phyloP scores from a whole-genome alignment of 495 filamentous ascomycete species.

The Penicillium longicatenatum region DNA sequence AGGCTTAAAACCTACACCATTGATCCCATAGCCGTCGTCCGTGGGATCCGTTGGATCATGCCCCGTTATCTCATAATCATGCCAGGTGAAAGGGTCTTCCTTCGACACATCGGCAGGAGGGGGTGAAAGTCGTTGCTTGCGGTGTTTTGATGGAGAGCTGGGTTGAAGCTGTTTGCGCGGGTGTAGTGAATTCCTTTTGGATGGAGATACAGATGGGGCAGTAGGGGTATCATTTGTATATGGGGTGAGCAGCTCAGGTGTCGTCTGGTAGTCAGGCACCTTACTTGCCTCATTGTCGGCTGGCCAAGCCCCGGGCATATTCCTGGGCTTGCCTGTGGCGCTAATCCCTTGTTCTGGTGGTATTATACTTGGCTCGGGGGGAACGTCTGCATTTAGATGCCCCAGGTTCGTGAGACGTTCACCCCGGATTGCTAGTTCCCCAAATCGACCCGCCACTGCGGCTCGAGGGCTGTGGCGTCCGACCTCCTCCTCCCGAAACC shows the following conservation, averaged over 20 bases:
- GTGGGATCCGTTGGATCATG: constrained; percentile 72
- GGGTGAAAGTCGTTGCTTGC: constrained; percentile 43
- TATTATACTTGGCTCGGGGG: neutral
- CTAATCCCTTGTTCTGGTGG: constrained; percentile 18
- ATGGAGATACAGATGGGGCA: constrained; percentile 13
- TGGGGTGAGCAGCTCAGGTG: neutral
- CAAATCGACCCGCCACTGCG: constrained; percentile 64
- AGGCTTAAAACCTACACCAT: constrained; percentile 89
- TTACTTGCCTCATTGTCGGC: constrained; percentile 9
- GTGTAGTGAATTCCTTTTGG: constrained; percentile 22
- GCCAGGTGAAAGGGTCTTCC: constrained; percentile 69
- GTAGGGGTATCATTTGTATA: neutral
- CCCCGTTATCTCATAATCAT: constrained; percentile 81
- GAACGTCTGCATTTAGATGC: constrained; percentile 20
- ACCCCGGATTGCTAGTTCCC: constrained; percentile 59
- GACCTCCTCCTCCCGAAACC: constrained; percentile 37
- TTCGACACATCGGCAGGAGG: constrained; percentile 44
- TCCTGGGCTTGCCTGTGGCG: constrained; percentile 10
- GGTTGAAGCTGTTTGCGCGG: constrained; percentile 31
- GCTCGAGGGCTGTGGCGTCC: constrained; percentile 60
- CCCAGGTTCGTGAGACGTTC: constrained; percentile 33
- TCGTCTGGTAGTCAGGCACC: constrained; percentile 5
- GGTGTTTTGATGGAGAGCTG: constrained; percentile 28
- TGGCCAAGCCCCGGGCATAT: constrained; percentile 26
- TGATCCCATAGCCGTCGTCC: constrained; percentile 79